Conservation (phyloP, 176 grass and related monocot genomes). For the Metroxylon sagu region DNA sequence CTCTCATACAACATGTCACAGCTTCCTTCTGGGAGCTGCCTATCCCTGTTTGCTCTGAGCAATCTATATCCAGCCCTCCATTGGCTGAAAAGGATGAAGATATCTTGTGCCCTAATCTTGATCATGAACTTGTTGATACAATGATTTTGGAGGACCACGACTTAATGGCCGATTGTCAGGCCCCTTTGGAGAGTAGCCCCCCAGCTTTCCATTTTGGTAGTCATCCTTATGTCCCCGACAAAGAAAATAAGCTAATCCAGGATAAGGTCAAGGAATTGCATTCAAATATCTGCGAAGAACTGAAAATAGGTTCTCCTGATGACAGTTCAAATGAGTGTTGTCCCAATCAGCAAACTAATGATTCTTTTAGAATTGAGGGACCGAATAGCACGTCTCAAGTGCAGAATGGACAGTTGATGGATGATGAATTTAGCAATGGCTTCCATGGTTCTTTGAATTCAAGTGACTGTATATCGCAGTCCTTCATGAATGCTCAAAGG, state of each 20-base stretch:
- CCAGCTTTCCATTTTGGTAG: too few species aligned
- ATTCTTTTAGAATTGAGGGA: constrained; percentile 10
- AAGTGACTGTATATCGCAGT: background rate
- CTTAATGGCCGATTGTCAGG: too few species aligned
- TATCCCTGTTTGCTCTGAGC: constrained; percentile 23
- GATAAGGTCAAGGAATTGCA: constrained; percentile 10
- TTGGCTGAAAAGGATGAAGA: constrained; percentile 23
- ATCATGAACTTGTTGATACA: background rate
- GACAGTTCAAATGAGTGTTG: constrained; percentile 33
- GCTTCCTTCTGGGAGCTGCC: constrained; percentile 46
- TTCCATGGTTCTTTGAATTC: constrained; percentile 15
- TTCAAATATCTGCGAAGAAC: constrained; percentile 29
- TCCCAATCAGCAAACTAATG: constrained; percentile 1
- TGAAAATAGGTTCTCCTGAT: constrained; percentile 25
- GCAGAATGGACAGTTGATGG: constrained; percentile 8
- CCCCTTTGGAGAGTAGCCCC: too few species aligned
- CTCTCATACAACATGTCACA: constrained; percentile 25
- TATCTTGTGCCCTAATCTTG: constrained; percentile 22
- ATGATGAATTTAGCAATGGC: constrained; percentile 34
- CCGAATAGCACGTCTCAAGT: constrained; percentile 1
- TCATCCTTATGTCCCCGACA: too few species aligned
- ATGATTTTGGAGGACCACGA: too few species aligned
- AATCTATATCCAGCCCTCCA: constrained; percentile 31
- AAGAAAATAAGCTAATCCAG: constrained; percentile 4
- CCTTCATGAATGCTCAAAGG: background rate